A percentile compares a stretch with the other conserved stretches of the same genome.
phyloP scores from a whole-genome alignment of 2,329 filamentous ascomycete genomes.

The Cytospora schulzeri region DNA sequence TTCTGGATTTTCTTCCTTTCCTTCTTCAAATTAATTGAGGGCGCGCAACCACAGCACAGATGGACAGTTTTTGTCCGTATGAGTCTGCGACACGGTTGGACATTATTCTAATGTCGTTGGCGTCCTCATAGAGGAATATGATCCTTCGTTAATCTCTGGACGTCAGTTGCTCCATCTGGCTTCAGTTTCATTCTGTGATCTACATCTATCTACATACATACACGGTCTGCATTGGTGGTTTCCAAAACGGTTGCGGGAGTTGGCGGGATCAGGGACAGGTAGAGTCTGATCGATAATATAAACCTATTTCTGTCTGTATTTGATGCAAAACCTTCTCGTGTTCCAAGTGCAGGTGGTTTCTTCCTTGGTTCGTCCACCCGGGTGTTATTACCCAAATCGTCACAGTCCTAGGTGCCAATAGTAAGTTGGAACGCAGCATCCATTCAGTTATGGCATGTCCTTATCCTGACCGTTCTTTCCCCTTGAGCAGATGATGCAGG shows the following conservation, averaged over 20 bases:
- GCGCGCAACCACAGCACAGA: constrained; percentile 41
- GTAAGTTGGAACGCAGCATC: no score
- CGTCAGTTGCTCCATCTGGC: constrained; percentile 51
- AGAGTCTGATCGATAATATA: not conserved
- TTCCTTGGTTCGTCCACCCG: no score
- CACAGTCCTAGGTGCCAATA: no score
- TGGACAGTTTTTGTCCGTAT: constrained; percentile 31
- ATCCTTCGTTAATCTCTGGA: constrained; percentile 62
- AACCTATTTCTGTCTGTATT: not conserved
- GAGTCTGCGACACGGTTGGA: constrained; percentile 35
- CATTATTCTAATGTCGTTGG: constrained; percentile 35
- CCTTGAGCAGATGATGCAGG: constrained; percentile 1
- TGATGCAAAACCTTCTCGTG: not conserved
- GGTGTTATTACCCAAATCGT: no score
- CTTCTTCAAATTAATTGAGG: constrained; percentile 54
- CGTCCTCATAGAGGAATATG: constrained; percentile 49
- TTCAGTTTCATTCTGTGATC: constrained; percentile 62
- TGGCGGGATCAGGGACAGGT: not conserved
- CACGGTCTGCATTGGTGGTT: not conserved
- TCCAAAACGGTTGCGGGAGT: not conserved
- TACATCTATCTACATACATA: constrained; percentile 42
- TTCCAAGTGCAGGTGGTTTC: not conserved
- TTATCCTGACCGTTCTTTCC: not conserved
- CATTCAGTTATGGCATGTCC: no score
- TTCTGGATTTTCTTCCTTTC: constrained; percentile 30